Percentiles rank a stretch among this genome's conserved stretches.
phyloP scores from a whole-genome alignment of 2,329 filamentous ascomycete species.

The Pleomassaria siparia region DNA sequence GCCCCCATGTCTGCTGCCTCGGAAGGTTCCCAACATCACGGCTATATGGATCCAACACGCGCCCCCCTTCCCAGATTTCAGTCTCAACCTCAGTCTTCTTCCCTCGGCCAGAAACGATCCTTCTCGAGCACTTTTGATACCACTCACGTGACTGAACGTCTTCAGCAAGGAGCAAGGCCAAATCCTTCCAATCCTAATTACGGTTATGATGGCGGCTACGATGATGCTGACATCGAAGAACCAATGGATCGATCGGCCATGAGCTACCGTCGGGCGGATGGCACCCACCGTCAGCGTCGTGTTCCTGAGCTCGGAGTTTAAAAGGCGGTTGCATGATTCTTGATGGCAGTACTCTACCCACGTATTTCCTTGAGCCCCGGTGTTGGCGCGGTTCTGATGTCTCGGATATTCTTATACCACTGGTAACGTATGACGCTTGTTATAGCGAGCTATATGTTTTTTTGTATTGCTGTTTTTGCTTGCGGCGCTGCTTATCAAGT shows the following conservation, averaged over 20 bases:
- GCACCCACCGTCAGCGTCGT: constrained; percentile 42
- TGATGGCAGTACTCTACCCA: constrained; percentile 14
- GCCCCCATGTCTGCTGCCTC: constrained; percentile 39
- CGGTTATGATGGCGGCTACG: constrained; percentile 30
- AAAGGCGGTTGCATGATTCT: constrained; percentile 8
- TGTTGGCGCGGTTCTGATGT: constrained; percentile 14
- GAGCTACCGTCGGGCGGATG: constrained; percentile 52
- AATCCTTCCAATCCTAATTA: constrained; percentile 33
- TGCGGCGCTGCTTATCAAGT: not conserved
- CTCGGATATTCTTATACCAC: constrained; percentile 17
- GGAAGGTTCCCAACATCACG: constrained; percentile 26
- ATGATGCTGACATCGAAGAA: constrained; percentile 44
- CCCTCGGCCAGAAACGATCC: constrained; percentile 47
- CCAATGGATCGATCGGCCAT: constrained; percentile 43
- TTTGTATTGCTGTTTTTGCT: constrained; percentile 1
- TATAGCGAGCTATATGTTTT: constrained; percentile 7
- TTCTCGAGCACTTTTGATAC: constrained; percentile 51
- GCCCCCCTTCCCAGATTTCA: constrained; percentile 28
- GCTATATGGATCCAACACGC: constrained; percentile 23
- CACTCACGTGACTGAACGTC: constrained; percentile 45
- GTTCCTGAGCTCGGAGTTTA: constrained; percentile 38
- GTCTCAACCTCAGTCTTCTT: constrained; percentile 24
- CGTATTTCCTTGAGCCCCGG: constrained; percentile 15
- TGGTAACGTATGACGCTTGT: constrained; percentile 10
- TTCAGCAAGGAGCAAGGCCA: constrained; percentile 49